Conservation (phyloP, 345 rosid species). For the Gossypium turneri region DNA sequence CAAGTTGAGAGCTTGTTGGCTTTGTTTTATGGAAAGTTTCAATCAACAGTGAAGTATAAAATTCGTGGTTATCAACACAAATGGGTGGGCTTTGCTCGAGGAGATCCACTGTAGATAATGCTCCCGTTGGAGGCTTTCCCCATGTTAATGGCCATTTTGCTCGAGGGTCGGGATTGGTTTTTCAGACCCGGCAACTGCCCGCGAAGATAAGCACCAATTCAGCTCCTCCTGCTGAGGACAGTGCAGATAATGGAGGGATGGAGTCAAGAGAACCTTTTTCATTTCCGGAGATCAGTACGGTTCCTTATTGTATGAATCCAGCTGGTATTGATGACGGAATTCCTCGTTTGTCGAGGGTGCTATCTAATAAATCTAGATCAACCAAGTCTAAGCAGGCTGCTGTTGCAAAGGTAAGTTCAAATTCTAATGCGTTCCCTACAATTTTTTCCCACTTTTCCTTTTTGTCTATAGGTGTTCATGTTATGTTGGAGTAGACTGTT, state of each 20-base stretch:
- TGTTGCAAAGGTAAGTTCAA: conserved; percentile 65
- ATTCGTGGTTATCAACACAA: conserved; percentile 20
- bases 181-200: conserved; percentile 44
- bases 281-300: conserved; percentile 39
- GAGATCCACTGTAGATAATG: conserved; percentile 88
- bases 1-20: conserved; percentile 18
- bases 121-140: conserved; percentile 78
- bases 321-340: conserved; percentile 66
- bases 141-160: conserved; percentile 52
- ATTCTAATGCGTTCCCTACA: background rate
- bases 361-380: conserved; percentile 72
- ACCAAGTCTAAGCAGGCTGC: conserved; percentile 76
- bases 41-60: conserved; percentile 21
- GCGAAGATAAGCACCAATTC: conserved; percentile 33
- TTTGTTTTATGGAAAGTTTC: conserved; percentile 37
- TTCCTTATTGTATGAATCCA: conserved; percentile 33
- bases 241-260: conserved; percentile 45
- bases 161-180: conserved; percentile 36
- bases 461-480: background rate
- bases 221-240: conserved; percentile 41
- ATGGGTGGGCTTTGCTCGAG: conserved; percentile 99
- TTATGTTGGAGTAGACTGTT: background rate
- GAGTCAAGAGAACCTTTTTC: conserved; percentile 47
- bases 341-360: conserved; percentile 61
- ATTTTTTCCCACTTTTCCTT: background rate